Evolutionary conservation across 2,329 filamentous ascomycete species (phyloP).

Genomic region (Calonectria henricotiae): DNA sequence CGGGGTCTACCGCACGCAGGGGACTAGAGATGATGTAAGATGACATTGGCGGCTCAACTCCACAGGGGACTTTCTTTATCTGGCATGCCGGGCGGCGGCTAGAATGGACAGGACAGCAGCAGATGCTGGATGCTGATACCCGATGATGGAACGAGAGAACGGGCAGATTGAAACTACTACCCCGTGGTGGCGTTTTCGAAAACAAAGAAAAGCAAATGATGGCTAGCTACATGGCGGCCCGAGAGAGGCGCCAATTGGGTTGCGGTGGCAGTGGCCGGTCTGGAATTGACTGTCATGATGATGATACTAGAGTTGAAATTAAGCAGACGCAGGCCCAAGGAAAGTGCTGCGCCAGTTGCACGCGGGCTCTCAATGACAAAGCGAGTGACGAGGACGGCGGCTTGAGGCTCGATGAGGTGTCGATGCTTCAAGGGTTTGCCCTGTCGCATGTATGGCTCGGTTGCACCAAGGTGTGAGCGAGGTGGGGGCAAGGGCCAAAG

Average conservation of each 20-base stretch:
- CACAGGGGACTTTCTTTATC: conserved; percentile 1
- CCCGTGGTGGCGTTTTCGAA: not conserved
- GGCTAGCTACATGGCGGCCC: conserved; percentile 33
- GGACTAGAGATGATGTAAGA: not conserved
- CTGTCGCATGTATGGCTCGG: conserved; percentile 27
- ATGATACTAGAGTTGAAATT: conserved; percentile 24
- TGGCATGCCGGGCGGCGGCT: conserved; percentile 8
- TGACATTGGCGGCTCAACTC: conserved; percentile 9
- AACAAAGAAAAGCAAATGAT: conserved; percentile 22
- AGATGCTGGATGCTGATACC: not conserved
- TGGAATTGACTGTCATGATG: conserved; percentile 32
- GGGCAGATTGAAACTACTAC: conserved; percentile 7
- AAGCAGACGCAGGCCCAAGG: conserved; percentile 1
- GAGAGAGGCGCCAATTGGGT: conserved; percentile 43
- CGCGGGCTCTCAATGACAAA: conserved; percentile 15
- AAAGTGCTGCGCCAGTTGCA: conserved; percentile 5
- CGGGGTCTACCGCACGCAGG: conserved; percentile 5
- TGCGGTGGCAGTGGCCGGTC: conserved; percentile 16
- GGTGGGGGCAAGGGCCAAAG: conserved; percentile 17
- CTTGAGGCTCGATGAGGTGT: conserved; percentile 49
- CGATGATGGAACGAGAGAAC: conserved; percentile 5
- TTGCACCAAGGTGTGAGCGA: conserved; percentile 3
- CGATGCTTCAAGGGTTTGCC: conserved; percentile 44
- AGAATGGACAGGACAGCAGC: too few relatives aligned
- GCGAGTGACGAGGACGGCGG: conserved; percentile 36